A percentile compares a stretch with the other conserved stretches of the same genome.
These are phyloP conservation scores for Phytophthora boehmeriae DNA, from an alignment of 352 stramenopile genomes.

Conservation along the genomic window DNA sequence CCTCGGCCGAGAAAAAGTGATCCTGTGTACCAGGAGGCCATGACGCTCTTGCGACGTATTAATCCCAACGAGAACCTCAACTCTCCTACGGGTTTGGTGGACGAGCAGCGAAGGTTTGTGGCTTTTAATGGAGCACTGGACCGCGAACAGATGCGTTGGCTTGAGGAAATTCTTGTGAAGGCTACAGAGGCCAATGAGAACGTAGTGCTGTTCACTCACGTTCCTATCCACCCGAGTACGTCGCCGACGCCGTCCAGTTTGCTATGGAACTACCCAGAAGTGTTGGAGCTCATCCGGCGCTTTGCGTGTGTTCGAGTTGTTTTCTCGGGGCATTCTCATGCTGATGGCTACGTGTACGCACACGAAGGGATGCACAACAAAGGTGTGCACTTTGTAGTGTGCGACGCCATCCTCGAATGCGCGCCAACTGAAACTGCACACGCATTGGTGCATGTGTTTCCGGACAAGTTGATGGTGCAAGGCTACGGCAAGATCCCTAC, in stretches of 20 bases:
- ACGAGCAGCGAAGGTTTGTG: conserved; percentile 60
- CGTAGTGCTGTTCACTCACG: conserved; percentile 79
- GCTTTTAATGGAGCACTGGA: conserved; percentile 82
- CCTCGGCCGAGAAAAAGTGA: conserved; percentile 55
- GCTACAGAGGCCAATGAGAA: conserved; percentile 41
- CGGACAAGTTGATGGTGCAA: conserved; percentile 54
- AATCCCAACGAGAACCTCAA: conserved; percentile 85
- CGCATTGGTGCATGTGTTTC: conserved; percentile 62
- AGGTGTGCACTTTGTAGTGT: conserved; percentile 74
- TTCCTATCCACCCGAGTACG: conserved; percentile 62
- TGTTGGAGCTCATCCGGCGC: conserved; percentile 53
- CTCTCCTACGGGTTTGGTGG: conserved; percentile 58
- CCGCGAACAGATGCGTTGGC: conserved; percentile 60
- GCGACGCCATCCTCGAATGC: conserved; percentile 76
- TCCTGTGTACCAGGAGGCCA: conserved; percentile 49
- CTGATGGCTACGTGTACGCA: conserved; percentile 54
- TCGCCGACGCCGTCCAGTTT: conserved; percentile 42
- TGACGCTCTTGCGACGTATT: conserved; percentile 37
- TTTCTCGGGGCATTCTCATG: conserved; percentile 76
- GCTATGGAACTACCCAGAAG: conserved; percentile 82
- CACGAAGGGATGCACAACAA: conserved; percentile 36
- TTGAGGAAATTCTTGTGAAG: conserved; percentile 40
- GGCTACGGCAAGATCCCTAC: conserved; percentile 68
- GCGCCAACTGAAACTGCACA: conserved; percentile 59
- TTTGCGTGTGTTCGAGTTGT: conserved; percentile 61